Conservation (phyloP, 768 basidiomycete species). For the Termitomyces sp. region DNA sequence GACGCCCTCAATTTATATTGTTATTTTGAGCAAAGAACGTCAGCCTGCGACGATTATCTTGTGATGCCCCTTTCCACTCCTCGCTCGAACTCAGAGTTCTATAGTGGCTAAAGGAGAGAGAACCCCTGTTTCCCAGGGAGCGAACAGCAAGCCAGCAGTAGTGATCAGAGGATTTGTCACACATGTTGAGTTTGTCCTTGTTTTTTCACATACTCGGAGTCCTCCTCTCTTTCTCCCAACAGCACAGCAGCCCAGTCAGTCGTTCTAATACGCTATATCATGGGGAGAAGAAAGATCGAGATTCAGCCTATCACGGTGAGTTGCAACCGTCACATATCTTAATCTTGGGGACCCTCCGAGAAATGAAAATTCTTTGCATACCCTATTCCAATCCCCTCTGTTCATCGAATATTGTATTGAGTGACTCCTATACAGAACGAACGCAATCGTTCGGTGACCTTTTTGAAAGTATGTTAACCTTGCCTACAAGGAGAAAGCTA, state of each 20-base stretch:
- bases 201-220: constrained; percentile 3
- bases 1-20: not conserved
- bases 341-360: not conserved
- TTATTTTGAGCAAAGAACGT: not conserved
- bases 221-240: constrained; percentile 2
- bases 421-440: constrained; percentile 8
- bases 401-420: not conserved
- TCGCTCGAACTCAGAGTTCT: not conserved
- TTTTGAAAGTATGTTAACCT: constrained; percentile 11
- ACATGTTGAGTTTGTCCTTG: constrained; percentile 6
- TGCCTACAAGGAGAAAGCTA: constrained; percentile 13
- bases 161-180: constrained; percentile 7
- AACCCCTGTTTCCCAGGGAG: not conserved
- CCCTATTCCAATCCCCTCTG: not conserved
- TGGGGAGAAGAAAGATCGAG: constrained; percentile 15
- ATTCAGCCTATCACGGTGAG: constrained; percentile 16
- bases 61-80: no score
- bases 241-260: not conserved
- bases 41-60: not conserved
- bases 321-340: not conserved
- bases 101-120: no score
- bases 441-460: constrained; percentile 16
- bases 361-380: not conserved
- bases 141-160: not conserved
- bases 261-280: not conserved